Conservation (phyloP, 345 rosid species). For the Limnanthes douglasii region DNA sequence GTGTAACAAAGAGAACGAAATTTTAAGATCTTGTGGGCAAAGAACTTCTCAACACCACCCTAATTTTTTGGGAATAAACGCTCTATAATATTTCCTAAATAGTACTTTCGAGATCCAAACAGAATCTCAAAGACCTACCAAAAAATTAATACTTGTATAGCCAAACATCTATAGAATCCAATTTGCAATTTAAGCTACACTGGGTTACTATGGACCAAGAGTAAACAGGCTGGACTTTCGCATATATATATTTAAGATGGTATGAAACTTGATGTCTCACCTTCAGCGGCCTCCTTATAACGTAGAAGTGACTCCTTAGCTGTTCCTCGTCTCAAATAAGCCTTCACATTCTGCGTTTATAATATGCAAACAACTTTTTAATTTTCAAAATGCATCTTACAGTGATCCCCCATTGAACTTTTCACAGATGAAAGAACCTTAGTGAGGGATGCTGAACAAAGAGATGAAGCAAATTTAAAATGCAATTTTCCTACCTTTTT, state of each 20-base stretch:
- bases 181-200: not conserved
- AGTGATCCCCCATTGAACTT: too few relatives aligned
- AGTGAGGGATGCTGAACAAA: too few relatives aligned
- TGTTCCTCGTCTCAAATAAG: conserved; percentile 85
- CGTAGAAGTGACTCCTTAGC: conserved; percentile 71
- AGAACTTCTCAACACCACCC: too few relatives aligned
- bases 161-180: not conserved
- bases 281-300: conserved; percentile 75
- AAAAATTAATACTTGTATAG: too few relatives aligned
- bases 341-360: conserved; percentile 69
- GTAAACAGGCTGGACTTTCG: too few relatives aligned
- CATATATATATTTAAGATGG: not conserved
- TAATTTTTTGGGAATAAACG: too few relatives aligned
- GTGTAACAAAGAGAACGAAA: too few relatives aligned
- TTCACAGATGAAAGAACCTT: not conserved
- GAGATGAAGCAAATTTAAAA: not conserved
- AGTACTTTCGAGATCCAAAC: too few relatives aligned
- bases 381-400: too few relatives aligned
- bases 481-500: conserved; percentile 43
- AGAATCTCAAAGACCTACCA: too few relatives aligned
- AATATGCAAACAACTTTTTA: conserved; percentile 4
- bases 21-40: too few relatives aligned
- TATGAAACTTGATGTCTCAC: conserved; percentile 15
- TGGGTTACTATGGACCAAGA: conserved; percentile 1
- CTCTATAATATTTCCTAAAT: too few relatives aligned